Evolutionary conservation across 768 basidiomycete species (phyloP).

Genomic region (Boletus huronensis): DNA sequence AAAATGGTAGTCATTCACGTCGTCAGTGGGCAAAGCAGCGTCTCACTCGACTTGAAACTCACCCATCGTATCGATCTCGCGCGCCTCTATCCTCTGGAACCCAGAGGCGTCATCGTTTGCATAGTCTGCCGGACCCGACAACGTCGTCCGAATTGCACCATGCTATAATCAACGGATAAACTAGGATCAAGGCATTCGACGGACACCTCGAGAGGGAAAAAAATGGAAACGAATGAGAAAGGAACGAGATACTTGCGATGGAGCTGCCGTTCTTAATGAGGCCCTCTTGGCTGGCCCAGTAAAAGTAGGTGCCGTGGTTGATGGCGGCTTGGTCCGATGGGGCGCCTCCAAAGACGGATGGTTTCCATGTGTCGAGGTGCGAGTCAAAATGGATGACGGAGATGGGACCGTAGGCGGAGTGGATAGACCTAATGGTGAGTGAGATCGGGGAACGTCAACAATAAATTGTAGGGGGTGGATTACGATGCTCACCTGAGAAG

Average conservation of each 20-base stretch:
- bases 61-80: constrained; percentile 83
- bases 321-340: constrained; percentile 70
- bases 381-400: constrained; percentile 87
- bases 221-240: constrained; percentile 7
- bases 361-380: constrained; percentile 80
- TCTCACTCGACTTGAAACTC: constrained; percentile 11
- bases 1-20: background rate
- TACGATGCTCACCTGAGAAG: constrained; percentile 34
- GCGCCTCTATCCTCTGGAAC: constrained; percentile 79
- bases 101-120: constrained; percentile 74
- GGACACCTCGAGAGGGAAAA: constrained; percentile 1
- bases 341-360: constrained; percentile 69
- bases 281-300: constrained; percentile 82
- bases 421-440: constrained; percentile 50
- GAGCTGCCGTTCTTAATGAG: constrained; percentile 73
- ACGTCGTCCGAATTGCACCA: constrained; percentile 82
- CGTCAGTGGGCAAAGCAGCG: background rate
- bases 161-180: constrained; percentile 58
- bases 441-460: background rate
- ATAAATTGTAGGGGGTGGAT: background rate
- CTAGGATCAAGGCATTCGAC: constrained; percentile 68
- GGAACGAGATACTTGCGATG: constrained; percentile 67
- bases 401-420: constrained; percentile 75
- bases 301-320: constrained; percentile 90
- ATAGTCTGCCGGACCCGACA: constrained; percentile 76